Base-by-base conservation (phyloP, 2,329 filamentous ascomycete species). In the Cadophora sp. region DNA sequence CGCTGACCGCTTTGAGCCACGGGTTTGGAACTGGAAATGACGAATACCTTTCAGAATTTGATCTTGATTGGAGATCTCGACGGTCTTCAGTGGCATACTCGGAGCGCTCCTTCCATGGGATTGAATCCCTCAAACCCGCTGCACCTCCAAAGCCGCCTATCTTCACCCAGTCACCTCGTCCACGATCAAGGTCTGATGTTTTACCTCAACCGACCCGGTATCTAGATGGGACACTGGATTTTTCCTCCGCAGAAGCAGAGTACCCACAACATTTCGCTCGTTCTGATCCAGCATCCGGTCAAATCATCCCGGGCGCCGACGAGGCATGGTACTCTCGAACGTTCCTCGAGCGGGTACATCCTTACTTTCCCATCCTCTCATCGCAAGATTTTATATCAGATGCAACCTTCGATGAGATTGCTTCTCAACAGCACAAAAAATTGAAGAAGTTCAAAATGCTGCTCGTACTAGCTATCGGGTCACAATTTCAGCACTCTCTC, bases 101-200 rank as follows among this genome's bases (percentile, higher is more conserved):
- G 13, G 59, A 62, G n/a, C 45, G 33, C 39, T 47, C 39, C 14
- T 47, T 60, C 13, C 16, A 16, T 20, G 48, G 47, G 0, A 27
- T 39, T 22, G 59, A 62, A 14, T 53, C 43, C 9, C 30, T 50
- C 18, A 53, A 62, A n/a, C 45, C 45, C 20, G 13, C 20, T 7
- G 14, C 20, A 5, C 20, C 45, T 18, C 45, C 7, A 36, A 4
- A 7, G 20, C 45, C 14, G 13, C 45, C 30, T 18, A 18, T 14
- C 39, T 27, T 39, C 30, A 50, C 45, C 16, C 14, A 24, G 18
- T 36, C 59, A 1, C 45, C 59, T 2, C 45, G 59, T 27, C 59
- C 59, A 9, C 51, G 59, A 50, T 62, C 59, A 14, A 50, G 59
- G 20, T 62, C 59, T 16, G 59, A 62, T 18, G 59, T 62, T 33